Conservation (phyloP, 129 eudicot species). For the Flaveria trinervia region DNA sequence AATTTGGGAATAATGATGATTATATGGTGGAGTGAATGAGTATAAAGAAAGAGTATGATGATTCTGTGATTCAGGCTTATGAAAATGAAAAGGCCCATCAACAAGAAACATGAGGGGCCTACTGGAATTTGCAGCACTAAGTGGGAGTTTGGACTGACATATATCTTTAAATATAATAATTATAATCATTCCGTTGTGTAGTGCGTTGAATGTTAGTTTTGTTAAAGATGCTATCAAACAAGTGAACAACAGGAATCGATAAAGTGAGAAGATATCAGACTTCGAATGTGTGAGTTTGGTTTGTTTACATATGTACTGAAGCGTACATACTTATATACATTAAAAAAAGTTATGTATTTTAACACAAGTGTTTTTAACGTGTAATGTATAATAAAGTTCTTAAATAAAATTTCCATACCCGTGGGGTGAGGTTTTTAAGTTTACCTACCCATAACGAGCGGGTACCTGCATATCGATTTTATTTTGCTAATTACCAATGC, state of each 20-base stretch:
- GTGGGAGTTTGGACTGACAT: conserved; percentile 13
- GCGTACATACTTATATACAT: no score
- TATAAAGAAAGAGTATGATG: neutral
- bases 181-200: neutral
- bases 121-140: neutral
- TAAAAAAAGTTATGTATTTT: no score
- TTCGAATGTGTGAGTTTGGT: neutral
- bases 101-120: conserved; percentile 30
- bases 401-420: no score
- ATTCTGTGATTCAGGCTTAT: conserved; percentile 18
- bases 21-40: conserved; percentile 9
- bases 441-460: no score
- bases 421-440: no score
- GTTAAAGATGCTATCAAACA: no score
- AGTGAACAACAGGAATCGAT: no score
- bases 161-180: neutral
- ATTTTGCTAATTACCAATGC: no score
- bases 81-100: conserved; percentile 35
- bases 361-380: no score
- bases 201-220: neutral
- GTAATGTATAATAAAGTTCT: no score
- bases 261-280: neutral
- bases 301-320: no score
- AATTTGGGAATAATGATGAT: neutral
- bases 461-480: no score